Percentiles rank a stretch among this genome's conserved stretches.
phyloP scores from a whole-genome alignment of 108 stramenopile species.

The Aurantiochytrium sp. region DNA sequence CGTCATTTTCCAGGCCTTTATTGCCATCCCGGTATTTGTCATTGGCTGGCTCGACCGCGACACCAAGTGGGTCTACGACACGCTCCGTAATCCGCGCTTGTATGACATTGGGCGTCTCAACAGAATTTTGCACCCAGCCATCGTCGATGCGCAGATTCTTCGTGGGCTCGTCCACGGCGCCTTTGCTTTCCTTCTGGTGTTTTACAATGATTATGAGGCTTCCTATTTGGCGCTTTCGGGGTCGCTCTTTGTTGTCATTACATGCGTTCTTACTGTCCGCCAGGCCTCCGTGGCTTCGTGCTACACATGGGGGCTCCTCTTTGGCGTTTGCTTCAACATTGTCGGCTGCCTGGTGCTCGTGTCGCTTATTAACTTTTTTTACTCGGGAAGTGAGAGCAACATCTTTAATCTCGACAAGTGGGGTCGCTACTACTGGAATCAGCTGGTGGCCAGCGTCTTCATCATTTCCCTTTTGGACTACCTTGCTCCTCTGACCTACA shows the following conservation, averaged over 20 bases:
- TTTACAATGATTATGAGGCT: background rate
- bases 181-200: background rate
- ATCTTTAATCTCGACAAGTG: background rate
- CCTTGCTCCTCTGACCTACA: background rate
- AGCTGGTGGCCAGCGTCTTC: background rate
- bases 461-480: background rate
- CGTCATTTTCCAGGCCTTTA: constrained; percentile 42
- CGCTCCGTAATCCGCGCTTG: constrained; percentile 34
- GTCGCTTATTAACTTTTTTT: background rate
- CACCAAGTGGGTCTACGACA: constrained; percentile 22
- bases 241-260: background rate
- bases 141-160: background rate
- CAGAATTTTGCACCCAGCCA: background rate
- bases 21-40: constrained; percentile 46
- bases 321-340: background rate
- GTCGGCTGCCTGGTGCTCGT: background rate
- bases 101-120: constrained; percentile 28
- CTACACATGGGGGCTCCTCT: background rate
- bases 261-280: background rate
- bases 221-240: background rate
- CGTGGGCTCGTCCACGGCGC: constrained; percentile 12
- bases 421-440: background rate
- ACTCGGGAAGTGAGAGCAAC: background rate
- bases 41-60: constrained; percentile 57
- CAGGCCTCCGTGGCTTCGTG: background rate